Percentiles rank a stretch among this genome's conserved stretches.
Conservation (phyloP, 768 basidiomycete species). For the Crepidotus variabilis region DNA sequence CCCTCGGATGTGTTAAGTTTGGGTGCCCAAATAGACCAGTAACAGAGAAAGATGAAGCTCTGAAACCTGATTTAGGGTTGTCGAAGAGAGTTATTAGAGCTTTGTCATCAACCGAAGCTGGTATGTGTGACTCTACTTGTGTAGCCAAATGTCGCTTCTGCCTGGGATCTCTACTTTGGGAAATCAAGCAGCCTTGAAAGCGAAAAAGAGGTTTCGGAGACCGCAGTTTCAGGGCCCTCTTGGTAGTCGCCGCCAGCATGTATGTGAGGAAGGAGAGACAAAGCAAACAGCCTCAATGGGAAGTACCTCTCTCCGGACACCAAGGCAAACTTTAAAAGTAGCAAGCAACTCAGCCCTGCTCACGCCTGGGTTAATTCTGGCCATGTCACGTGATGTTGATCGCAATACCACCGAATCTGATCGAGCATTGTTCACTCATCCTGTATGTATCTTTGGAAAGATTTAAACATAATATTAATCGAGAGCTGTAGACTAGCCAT, state of each 20-base stretch:
- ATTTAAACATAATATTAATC: neutral
- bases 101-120: conserved; percentile 62
- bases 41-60: conserved; percentile 39
- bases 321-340: neutral
- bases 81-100: conserved; percentile 72
- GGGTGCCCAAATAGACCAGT: conserved; percentile 88
- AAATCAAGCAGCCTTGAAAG: conserved; percentile 40
- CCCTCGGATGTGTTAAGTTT: conserved; percentile 61
- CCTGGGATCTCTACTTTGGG: conserved; percentile 21
- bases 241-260: conserved; percentile 41
- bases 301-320: conserved; percentile 1
- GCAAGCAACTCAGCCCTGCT: neutral
- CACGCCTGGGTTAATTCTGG: neutral
- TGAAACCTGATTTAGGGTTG: conserved; percentile 41
- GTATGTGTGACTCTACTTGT: conserved; percentile 41
- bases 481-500: neutral
- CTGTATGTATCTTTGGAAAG: neutral
- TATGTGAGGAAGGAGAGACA: neutral
- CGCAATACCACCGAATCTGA: neutral
- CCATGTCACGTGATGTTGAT: neutral
- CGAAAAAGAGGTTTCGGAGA: conserved; percentile 29
- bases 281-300: neutral
- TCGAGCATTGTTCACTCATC: neutral
- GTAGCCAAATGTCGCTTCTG: conserved; percentile 29
- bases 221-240: conserved; percentile 37